Percentiles rank a stretch among this genome's conserved stretches.
phyloP scores from a whole-genome alignment of 2,329 filamentous ascomycete species.

The Colletotrichum siamense region DNA sequence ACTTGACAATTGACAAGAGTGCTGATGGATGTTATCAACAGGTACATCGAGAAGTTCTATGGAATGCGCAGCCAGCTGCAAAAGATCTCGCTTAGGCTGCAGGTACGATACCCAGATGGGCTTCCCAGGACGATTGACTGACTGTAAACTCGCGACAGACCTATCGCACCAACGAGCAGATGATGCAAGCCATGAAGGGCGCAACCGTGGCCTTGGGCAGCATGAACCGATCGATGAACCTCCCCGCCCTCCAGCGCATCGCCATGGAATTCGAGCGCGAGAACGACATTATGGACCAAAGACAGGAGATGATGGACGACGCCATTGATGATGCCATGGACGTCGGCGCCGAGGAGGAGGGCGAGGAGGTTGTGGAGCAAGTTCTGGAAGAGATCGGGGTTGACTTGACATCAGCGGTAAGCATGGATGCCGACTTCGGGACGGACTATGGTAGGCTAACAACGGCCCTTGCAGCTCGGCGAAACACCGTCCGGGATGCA shows the following conservation, averaged over 20 bases:
- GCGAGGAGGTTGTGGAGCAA: constrained; percentile 95
- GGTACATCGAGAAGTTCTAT: constrained; percentile 98
- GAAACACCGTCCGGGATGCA: constrained; percentile 89
- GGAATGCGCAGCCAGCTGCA: constrained; percentile 97
- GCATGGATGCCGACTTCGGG: constrained; percentile 32
- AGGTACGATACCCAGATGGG: constrained; percentile 58
- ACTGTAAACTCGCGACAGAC: constrained; percentile 62
- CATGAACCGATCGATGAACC: constrained; percentile 98
- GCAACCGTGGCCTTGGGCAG: constrained; percentile 90
- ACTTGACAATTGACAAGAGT: background rate
- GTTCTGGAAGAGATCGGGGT: constrained; percentile 97
- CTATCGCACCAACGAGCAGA: constrained; percentile 97
- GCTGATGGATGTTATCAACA: constrained; percentile 32
- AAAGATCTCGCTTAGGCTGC: constrained; percentile 92
- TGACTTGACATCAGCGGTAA: constrained; percentile 86
- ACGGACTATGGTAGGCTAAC: constrained; percentile 26
- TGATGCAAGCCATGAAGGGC: constrained; percentile 99
- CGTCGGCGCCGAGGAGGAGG: constrained; percentile 87
- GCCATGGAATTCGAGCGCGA: constrained; percentile 99
- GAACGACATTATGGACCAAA: constrained; percentile 99
- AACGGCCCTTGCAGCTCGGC: constrained; percentile 68
- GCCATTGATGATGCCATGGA: constrained; percentile 97
- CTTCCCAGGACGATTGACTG: background rate
- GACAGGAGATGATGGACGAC: constrained; percentile 99
- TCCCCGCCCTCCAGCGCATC: constrained; percentile 92